Evolutionary conservation across 116 monocot genomes (phyloP).

Genomic region (Posidonia oceanica): DNA sequence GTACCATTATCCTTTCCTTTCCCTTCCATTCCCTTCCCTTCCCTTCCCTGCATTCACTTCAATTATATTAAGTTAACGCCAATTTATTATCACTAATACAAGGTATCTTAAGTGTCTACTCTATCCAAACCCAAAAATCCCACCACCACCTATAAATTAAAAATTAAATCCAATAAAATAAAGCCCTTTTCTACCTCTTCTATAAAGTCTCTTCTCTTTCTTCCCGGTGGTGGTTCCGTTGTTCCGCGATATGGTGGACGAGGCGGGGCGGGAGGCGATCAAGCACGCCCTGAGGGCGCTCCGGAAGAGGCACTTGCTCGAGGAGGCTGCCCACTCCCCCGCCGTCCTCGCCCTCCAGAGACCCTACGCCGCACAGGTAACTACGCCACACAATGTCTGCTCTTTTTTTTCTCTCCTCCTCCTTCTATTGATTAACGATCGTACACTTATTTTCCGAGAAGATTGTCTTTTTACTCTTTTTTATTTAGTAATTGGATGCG

Average conservation of each 20-base stretch:
- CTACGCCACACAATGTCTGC: not conserved
- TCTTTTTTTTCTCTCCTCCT: not conserved
- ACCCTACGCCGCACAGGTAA: conserved; percentile 59
- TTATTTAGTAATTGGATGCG: not conserved
- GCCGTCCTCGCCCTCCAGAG: conserved; percentile 59
- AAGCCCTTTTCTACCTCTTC: no score
- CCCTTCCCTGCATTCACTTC: no score
- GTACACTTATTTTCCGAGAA: not conserved
- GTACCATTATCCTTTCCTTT: no score
- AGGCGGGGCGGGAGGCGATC: conserved; percentile 49
- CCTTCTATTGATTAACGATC: not conserved
- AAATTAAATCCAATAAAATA: no score
- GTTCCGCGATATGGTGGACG: conserved; percentile 11
- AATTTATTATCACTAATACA: no score
- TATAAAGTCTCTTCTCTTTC: no score
- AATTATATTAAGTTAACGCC: no score
- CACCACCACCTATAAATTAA: no score
- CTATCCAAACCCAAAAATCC: no score
- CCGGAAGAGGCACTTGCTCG: conserved; percentile 61
- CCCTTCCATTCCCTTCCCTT: no score
- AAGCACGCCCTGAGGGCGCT: conserved; percentile 55
- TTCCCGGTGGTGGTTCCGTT: no score
- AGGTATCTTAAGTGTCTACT: no score
- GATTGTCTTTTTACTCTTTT: not conserved
- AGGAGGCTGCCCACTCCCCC: conserved; percentile 75